Percentiles rank a stretch among this genome's conserved stretches.
phyloP scores from a whole-genome alignment of 495 filamentous ascomycete genomes.

The Xylaria flabelliformis region DNA sequence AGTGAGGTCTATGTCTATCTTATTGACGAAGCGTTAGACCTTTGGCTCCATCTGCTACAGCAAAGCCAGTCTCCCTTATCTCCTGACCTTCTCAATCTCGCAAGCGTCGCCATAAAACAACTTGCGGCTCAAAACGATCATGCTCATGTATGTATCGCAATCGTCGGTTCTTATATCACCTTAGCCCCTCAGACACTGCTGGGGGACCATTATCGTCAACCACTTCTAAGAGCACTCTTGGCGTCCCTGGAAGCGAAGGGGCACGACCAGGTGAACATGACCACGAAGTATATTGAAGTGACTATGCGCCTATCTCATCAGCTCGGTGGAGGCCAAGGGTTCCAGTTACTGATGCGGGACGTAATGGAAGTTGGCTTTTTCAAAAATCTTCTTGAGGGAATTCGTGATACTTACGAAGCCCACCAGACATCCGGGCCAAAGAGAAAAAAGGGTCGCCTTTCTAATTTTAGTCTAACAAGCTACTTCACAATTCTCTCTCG shows the following conservation, averaged over 20 bases:
- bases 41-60: constrained; percentile 79
- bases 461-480: constrained; percentile 75
- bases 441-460: constrained; percentile 64
- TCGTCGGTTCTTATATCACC: constrained; percentile 79
- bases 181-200: constrained; percentile 80
- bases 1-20: constrained; percentile 83
- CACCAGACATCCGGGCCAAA: constrained; percentile 81
- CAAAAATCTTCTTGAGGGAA: constrained; percentile 67
- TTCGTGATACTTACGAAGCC: constrained; percentile 73
- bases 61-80: constrained; percentile 72
- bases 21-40: constrained; percentile 87
- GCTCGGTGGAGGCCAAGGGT: constrained; percentile 69
- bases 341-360: constrained; percentile 68
- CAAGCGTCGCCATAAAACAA: constrained; percentile 71
- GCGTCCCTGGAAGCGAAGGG: constrained; percentile 64
- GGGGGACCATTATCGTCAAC: constrained; percentile 63
- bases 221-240: constrained; percentile 63
- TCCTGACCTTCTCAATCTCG: constrained; percentile 69
- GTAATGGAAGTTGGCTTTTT: constrained; percentile 74
- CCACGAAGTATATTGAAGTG: constrained; percentile 72
- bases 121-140: constrained; percentile 71
- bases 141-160: constrained; percentile 64
- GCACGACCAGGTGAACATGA: constrained; percentile 67
- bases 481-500: constrained; percentile 85
- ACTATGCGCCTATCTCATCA: constrained; percentile 72